Percentiles rank a stretch among this genome's conserved stretches.
These are phyloP conservation scores for Calocera viscosa DNA, from an alignment of 768 basidiomycete species.

Conservation along the genomic window DNA sequence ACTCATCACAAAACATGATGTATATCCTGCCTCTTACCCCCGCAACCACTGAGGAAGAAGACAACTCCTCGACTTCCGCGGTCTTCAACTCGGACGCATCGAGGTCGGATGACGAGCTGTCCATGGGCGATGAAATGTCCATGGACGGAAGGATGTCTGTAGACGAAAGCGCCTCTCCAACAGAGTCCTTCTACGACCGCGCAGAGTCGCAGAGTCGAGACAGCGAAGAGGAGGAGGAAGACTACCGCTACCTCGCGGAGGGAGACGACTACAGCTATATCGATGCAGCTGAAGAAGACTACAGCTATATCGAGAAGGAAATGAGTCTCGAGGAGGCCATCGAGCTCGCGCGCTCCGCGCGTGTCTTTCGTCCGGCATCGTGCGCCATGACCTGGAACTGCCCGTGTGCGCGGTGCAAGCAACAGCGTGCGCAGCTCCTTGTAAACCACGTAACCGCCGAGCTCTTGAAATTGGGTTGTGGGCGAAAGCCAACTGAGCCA, in stretches of 20 bases:
- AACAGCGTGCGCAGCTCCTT: neutral
- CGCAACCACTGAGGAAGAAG: neutral
- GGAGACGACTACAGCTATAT: neutral
- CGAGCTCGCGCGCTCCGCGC: neutral
- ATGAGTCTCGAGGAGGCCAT: neutral
- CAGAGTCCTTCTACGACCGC: too few species aligned
- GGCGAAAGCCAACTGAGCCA: neutral
- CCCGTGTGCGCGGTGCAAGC: neutral
- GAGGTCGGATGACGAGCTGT: too few species aligned
- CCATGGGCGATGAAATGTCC: too few species aligned
- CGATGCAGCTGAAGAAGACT: neutral
- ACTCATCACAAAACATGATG: neutral
- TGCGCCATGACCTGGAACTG: neutral
- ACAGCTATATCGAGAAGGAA: neutral
- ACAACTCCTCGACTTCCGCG: neutral
- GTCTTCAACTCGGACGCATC: too few species aligned
- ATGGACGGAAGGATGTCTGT: too few species aligned
- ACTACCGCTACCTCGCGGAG: neutral
- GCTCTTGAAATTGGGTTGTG: neutral
- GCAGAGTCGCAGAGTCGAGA: too few species aligned
- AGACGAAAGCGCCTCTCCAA: too few species aligned
- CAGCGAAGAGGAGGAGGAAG: too few species aligned
- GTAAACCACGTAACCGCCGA: neutral
- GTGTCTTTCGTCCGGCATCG: neutral
- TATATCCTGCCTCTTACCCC: neutral